phyloP scores from a whole-genome alignment of 331 rosid genomes.

The Stylosanthes scabra region DNA sequence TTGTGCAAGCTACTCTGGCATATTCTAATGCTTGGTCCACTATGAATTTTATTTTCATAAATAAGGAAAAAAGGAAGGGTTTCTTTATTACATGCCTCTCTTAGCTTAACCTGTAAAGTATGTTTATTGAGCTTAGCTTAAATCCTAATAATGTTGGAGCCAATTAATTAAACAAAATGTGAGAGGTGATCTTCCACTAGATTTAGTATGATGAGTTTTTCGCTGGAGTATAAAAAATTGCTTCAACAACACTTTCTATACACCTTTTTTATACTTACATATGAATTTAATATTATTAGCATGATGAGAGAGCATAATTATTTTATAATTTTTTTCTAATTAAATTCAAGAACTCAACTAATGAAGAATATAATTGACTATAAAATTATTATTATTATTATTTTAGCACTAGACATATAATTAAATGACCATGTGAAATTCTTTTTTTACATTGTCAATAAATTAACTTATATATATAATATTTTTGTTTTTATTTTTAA shows the following conservation, averaged over 20 bases:
- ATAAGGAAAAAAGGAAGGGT: conserved; percentile 20
- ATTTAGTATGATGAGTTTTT: neutral
- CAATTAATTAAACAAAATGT: conserved; percentile 19
- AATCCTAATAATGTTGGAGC: neutral
- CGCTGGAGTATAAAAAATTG: conserved; percentile 18
- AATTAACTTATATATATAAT: too few relatives aligned
- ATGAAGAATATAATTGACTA: too few relatives aligned
- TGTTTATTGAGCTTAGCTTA: conserved; percentile 2
- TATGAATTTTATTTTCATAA: conserved; percentile 17
- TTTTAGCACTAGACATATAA: too few relatives aligned
- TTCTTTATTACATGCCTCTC: conserved; percentile 21
- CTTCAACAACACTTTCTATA: neutral
- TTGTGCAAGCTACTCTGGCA: conserved; percentile 29
- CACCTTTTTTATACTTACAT: neutral
- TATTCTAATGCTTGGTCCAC: conserved; percentile 35
- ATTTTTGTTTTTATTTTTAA: too few relatives aligned
- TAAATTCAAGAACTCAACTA: too few relatives aligned
- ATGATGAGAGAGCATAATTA: too few relatives aligned
- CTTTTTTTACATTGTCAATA: too few relatives aligned
- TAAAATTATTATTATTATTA: too few relatives aligned
- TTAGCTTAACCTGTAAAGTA: neutral
- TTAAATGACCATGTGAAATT: too few relatives aligned
- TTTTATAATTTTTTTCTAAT: too few relatives aligned
- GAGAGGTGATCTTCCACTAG: conserved; percentile 8
- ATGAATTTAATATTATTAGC: too few relatives aligned